Percentiles rank a stretch among this genome's conserved stretches.
Evolutionary conservation across 441 rosid species (phyloP).

Genomic region (Raphanus hybrid): DNA sequence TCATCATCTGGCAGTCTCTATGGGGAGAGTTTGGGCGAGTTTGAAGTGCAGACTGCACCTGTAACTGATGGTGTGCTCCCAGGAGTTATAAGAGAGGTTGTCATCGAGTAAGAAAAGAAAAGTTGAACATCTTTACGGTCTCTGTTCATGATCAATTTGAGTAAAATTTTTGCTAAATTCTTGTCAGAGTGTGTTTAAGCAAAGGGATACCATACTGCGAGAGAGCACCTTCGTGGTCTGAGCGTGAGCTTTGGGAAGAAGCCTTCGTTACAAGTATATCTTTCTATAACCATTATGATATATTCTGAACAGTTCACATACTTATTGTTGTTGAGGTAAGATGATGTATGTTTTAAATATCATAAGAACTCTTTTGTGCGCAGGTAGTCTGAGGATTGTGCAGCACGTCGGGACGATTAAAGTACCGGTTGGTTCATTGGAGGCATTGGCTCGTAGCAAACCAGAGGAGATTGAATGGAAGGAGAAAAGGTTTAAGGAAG

Average conservation of each 20-base stretch:
- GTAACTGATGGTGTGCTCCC: conserved; percentile 83
- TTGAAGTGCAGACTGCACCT: conserved; percentile 86
- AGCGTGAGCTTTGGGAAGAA: conserved; percentile 72
- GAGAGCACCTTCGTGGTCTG: conserved; percentile 83
- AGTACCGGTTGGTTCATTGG: conserved; percentile 60
- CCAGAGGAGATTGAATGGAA: conserved; percentile 67
- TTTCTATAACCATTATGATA: neutral
- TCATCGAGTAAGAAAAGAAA: conserved; percentile 64
- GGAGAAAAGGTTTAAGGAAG: conserved; percentile 63
- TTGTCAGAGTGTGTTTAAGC: conserved; percentile 62
- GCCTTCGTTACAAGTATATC: conserved; percentile 83
- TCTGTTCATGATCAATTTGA: too few species aligned
- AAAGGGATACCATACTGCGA: conserved; percentile 72
- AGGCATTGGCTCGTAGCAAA: conserved; percentile 48
- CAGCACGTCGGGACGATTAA: conserved; percentile 78
- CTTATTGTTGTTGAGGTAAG: conserved; percentile 3
- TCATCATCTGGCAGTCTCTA: conserved; percentile 33
- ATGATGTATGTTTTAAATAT: conserved; percentile 9
- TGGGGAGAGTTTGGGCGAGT: conserved; percentile 39
- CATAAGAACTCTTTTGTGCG: conserved; percentile 18
- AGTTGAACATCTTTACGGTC: neutral
- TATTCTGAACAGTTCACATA: neutral
- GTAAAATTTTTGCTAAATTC: neutral
- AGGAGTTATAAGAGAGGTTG: conserved; percentile 76
- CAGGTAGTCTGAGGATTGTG: conserved; percentile 85